These are phyloP conservation scores for Ascochyta lentis DNA, from an alignment of 2,329 filamentous ascomycete genomes.

Conservation along the genomic window DNA sequence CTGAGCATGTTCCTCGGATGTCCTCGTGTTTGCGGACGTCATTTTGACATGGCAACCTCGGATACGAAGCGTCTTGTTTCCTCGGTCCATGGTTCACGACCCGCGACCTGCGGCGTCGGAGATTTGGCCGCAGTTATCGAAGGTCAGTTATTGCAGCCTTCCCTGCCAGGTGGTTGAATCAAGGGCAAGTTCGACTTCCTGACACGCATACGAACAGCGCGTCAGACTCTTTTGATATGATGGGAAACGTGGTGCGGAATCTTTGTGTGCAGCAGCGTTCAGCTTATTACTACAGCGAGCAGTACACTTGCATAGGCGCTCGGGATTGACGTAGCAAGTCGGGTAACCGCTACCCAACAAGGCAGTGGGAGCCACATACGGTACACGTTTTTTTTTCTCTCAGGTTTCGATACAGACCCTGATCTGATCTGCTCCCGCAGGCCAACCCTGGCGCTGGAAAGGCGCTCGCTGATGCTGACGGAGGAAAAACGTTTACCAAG, in stretches of 20 bases:
- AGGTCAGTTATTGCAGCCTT: neutral
- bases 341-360: conserved; percentile 4
- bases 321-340: conserved; percentile 11
- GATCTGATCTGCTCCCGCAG: conserved; percentile 1
- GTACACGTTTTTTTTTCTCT: neutral
- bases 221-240: neutral
- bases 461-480: neutral
- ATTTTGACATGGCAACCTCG: neutral
- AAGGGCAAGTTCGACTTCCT: neutral
- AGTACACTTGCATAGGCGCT: neutral
- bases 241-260: conserved; percentile 7
- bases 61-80: neutral
- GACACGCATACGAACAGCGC: neutral
- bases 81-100: neutral
- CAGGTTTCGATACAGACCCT: conserved; percentile 16
- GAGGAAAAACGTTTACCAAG: conserved; percentile 2
- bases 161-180: neutral
- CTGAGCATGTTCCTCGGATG: neutral
- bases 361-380: conserved; percentile 1
- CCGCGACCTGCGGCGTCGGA: neutral
- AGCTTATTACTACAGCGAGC: neutral
- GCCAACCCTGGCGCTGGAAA: conserved; percentile 4
- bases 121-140: neutral
- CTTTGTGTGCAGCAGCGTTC: conserved; percentile 8
- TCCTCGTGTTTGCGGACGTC: neutral